phyloP scores from a whole-genome alignment of 306 rosid species.

The Ormosia emarginata region DNA sequence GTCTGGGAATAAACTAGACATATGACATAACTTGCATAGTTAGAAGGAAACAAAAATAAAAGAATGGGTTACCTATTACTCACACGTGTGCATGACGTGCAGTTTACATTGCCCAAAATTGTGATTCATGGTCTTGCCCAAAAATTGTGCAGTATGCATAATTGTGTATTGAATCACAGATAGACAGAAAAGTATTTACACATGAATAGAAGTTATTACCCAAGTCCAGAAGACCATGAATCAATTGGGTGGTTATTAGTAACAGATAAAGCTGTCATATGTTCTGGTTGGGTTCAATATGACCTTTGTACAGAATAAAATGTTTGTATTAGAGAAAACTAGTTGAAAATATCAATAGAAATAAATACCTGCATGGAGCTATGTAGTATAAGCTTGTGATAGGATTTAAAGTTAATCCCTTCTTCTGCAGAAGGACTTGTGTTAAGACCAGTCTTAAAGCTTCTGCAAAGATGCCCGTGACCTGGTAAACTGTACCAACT shows the following conservation, averaged over 20 bases:
- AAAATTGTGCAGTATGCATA: too few species aligned
- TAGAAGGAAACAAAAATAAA: background rate
- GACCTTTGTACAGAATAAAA: background rate
- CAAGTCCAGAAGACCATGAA: background rate
- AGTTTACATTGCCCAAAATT: background rate
- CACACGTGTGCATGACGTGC: background rate
- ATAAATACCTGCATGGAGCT: constrained; percentile 86
- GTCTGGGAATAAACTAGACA: background rate
- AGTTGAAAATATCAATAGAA: background rate
- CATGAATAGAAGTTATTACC: background rate
- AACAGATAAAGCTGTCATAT: background rate
- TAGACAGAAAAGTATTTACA: background rate
- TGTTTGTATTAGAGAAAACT: constrained; percentile 2
- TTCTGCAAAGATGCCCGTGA: constrained; percentile 81
- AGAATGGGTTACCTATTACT: background rate
- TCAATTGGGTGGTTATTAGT: constrained; percentile 1
- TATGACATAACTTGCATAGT: background rate
- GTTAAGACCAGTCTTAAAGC: constrained; percentile 88
- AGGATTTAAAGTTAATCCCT: constrained; percentile 80
- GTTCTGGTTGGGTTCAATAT: background rate
- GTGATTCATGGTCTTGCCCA: background rate
- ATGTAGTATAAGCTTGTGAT: constrained; percentile 83
- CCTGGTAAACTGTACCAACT: constrained; percentile 85
- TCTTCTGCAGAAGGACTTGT: constrained; percentile 87
- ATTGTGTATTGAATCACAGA: background rate